Percentiles rank a stretch among this genome's conserved stretches.
phyloP scores from a whole-genome alignment of 768 basidiomycete species.

The Infundibulicybe gibba region DNA sequence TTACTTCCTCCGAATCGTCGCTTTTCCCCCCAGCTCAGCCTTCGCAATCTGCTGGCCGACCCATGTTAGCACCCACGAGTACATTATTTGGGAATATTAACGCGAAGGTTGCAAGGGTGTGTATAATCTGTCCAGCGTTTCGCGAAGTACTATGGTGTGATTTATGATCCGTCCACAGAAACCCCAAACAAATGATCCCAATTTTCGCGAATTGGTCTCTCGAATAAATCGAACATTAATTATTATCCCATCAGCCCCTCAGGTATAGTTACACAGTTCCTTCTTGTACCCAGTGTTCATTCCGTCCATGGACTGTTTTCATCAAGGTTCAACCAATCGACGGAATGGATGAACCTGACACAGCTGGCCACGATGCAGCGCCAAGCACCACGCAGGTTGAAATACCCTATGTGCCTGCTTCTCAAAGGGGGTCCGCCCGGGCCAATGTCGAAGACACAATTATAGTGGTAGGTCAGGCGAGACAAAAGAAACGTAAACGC shows the following conservation, averaged over 20 bases:
- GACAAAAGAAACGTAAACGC: conserved; percentile 66
- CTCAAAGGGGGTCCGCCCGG: conserved; percentile 35
- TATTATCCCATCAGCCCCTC: conserved; percentile 51
- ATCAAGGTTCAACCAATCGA: conserved; percentile 4
- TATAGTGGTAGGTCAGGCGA: conserved; percentile 65
- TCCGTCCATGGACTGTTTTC: not conserved
- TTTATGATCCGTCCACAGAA: too few relatives aligned
- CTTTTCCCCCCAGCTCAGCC: not conserved
- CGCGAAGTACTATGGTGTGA: too few relatives aligned
- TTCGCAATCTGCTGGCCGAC: too few relatives aligned
- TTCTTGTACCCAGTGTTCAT: not conserved
- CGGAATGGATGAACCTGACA: conserved; percentile 7
- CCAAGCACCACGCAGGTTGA: conserved; percentile 51
- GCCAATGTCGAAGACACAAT: conserved; percentile 48
- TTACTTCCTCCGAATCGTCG: not conserved
- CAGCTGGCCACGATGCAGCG: conserved; percentile 14
- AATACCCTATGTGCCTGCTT: conserved; percentile 74
- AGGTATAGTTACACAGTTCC: conserved; percentile 22
- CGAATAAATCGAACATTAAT: conserved; percentile 66
- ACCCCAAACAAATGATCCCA: conserved; percentile 8
- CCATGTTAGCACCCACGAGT: too few relatives aligned
- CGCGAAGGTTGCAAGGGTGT: too few relatives aligned
- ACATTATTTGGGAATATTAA: too few relatives aligned
- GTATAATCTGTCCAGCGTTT: too few relatives aligned
- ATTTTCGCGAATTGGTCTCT: conserved; percentile 53